Evolutionary conservation across 768 basidiomycete species (phyloP).

Genomic region (Tylopilus rubrobrunneus): DNA sequence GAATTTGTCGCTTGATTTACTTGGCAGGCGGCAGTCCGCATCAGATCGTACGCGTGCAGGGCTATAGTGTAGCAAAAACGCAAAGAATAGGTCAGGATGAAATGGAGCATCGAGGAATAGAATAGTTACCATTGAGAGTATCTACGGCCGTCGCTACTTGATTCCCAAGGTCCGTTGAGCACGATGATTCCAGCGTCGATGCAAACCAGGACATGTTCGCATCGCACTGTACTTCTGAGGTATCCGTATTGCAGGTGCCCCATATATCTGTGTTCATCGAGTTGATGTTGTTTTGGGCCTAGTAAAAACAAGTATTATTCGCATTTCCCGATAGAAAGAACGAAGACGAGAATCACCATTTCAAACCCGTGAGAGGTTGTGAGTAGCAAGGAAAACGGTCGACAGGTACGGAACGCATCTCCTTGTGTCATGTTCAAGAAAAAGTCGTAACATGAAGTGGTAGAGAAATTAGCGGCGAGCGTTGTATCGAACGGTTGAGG

Average conservation of each 20-base stretch:
- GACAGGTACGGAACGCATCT: conserved; percentile 62
- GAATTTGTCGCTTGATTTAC: conserved; percentile 51
- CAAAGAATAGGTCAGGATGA: background rate
- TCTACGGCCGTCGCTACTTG: conserved; percentile 48
- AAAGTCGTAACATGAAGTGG: conserved; percentile 60
- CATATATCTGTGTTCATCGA: conserved; percentile 66
- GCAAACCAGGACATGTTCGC: conserved; percentile 68
- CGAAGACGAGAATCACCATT: conserved; percentile 37
- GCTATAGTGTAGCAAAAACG: conserved; percentile 34
- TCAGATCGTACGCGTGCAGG: conserved; percentile 57
- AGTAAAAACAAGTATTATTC: background rate
- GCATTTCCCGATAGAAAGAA: background rate
- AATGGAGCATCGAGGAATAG: background rate
- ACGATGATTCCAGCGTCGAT: conserved; percentile 42
- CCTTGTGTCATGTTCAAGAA: conserved; percentile 71
- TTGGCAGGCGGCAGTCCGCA: conserved; percentile 61
- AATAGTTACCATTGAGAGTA: conserved; percentile 51
- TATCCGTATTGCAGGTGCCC: conserved; percentile 73
- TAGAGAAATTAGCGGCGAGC: conserved; percentile 63
- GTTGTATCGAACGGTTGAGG: conserved; percentile 70
- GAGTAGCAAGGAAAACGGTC: conserved; percentile 68
- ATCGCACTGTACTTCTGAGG: conserved; percentile 47
- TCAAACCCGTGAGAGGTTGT: conserved; percentile 52
- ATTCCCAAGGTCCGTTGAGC: conserved; percentile 51
- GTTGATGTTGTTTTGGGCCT: conserved; percentile 65